Conservation (phyloP, 1,284 basidiomycete species). For the Leccinum idahoense region DNA sequence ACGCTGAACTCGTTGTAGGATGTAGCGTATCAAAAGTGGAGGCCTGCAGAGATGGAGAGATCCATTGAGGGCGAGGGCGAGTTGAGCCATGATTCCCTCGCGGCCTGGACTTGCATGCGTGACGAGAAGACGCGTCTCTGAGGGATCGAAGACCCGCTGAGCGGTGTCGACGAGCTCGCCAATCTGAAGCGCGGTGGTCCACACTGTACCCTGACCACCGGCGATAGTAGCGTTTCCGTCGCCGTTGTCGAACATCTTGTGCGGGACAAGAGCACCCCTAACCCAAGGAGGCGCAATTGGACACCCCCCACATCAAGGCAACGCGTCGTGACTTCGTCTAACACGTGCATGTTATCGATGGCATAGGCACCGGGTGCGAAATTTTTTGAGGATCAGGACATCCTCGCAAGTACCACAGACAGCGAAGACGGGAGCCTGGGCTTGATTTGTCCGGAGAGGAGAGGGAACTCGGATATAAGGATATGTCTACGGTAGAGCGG, state of each 20-base stretch:
- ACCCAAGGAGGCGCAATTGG: too few relatives aligned
- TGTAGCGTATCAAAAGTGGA: slow-evolving; percentile 95
- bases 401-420: too few relatives aligned
- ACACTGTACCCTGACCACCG: slow-evolving; percentile 97
- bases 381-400: too few relatives aligned
- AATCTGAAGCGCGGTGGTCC: slow-evolving; percentile 96
- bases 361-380: too few relatives aligned
- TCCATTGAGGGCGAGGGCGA: slow-evolving; percentile 89
- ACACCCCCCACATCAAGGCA: too few relatives aligned
- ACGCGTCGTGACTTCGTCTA: too few relatives aligned
- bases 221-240: slow-evolving; percentile 94
- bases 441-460: too few relatives aligned
- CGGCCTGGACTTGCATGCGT: slow-evolving; percentile 91
- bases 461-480: too few relatives aligned
- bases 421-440: too few relatives aligned
- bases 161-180: slow-evolving; percentile 98
- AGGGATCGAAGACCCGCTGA: slow-evolving; percentile 87
- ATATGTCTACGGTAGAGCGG: too few relatives aligned
- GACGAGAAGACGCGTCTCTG: slow-evolving; percentile 91
- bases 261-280: too few relatives aligned
- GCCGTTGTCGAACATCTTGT: slow-evolving; percentile 42
- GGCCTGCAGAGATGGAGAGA: slow-evolving; percentile 88
- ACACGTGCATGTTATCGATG: too few relatives aligned
- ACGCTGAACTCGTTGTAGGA: slow-evolving; percentile 98
- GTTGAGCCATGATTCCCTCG: slow-evolving; percentile 89